A percentile compares a stretch with the other conserved stretches of the same genome.
phyloP scores from a whole-genome alignment of 2,329 filamentous ascomycete species.

The Exserohilum rostratum region DNA sequence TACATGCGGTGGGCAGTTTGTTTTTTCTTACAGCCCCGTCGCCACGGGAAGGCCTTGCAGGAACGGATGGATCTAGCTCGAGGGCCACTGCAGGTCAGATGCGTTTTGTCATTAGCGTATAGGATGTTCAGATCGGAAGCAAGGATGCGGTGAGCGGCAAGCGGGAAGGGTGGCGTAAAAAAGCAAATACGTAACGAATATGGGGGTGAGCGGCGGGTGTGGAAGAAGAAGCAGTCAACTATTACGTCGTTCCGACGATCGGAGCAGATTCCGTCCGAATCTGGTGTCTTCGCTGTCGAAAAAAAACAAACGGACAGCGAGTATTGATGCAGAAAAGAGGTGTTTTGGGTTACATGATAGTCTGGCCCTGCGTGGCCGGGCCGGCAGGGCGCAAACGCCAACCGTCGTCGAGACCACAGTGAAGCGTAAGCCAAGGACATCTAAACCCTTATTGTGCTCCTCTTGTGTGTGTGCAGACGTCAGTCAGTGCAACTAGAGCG shows the following conservation, averaged over 20 bases:
- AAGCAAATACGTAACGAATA: not conserved
- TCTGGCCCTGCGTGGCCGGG: too few species aligned
- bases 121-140: slow-evolving; percentile 7
- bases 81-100: slow-evolving; percentile 1
- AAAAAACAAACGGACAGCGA: not conserved
- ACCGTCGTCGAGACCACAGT: not conserved
- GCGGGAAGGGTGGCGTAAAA: not conserved
- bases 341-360: too few species aligned
- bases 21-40: too few species aligned
- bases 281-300: not conserved
- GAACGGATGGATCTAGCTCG: slow-evolving; percentile 9
- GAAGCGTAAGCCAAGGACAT: slow-evolving; percentile 3
- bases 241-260: not conserved
- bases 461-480: not conserved
- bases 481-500: slow-evolving; percentile 3
- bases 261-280: not conserved
- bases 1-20: too few species aligned
- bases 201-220: not conserved
- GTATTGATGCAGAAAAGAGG: too few species aligned
- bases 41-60: not conserved
- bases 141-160: slow-evolving; percentile 2
- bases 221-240: not conserved
- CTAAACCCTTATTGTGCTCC: not conserved
- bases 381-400: too few species aligned
- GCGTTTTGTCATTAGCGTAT: not conserved